Base-by-base conservation (phyloP, 495 filamentous ascomycete species). In the Penicillium cosmopolitanum region DNA sequence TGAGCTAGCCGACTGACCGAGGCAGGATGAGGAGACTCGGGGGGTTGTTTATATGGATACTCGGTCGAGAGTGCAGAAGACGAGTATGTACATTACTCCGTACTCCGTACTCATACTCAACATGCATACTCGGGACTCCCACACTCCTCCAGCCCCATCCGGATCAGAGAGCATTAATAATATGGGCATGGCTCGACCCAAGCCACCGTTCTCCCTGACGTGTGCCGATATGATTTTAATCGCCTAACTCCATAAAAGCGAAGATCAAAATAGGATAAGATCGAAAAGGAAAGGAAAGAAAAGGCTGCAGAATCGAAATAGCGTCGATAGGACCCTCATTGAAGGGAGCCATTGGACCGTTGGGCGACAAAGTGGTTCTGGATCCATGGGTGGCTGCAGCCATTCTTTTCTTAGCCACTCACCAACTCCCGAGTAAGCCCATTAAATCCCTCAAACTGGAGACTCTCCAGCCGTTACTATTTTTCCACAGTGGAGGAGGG, bases 361-460 rank as follows among this genome's bases (percentile, higher is more conserved):
- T 48, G 21, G 15, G 23, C 13, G 11, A 4, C 46, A 48, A 48
- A 48, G 19, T 48, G 46, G 19, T 28, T 5, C 15, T 21, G 46
- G 21, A 48, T 48, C 46, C 46, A 28, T 48, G 46, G 46, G 46
- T 28, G 46, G 46, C 5, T 44, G 46, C 46, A 48, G 19, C 46
- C 46, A 48, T 12, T 48, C 46, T 25, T 13, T 44, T 19, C 5
- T n/a, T 44, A 18, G 16, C 42, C 42, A 44, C 16, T 44, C 42
- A 44, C 12, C 46, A 15, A 15, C 8, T 8, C 21, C 19, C 19
- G 23, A 48, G 46, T 48, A 28, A 48, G 46, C 46, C 46, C 19
- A 48, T 10, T 48, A 48, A 48, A 48, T 48, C 46, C 46, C 46
- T 48, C 46, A 48, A 44, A 28, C 6, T 28, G 46, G 23, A 48